A percentile compares a stretch with the other conserved stretches of the same genome.
phyloP scores from a whole-genome alignment of 1,284 basidiomycete species.

The Schizophyllum amplum region DNA sequence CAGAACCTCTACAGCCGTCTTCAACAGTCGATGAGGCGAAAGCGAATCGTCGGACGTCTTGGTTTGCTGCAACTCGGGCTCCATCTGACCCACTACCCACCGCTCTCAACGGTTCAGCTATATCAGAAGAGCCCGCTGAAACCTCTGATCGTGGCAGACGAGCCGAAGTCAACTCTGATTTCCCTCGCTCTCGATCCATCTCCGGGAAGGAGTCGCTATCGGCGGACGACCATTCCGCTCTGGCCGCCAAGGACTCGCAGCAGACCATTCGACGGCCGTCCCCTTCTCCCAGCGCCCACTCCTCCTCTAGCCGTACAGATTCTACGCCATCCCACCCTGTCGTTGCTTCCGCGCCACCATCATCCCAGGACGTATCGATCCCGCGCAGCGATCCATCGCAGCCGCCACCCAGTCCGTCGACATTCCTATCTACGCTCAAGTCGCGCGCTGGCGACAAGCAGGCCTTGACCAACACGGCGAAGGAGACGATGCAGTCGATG shows the following conservation, averaged over 20 bases:
- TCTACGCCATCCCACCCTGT: conserved; percentile 5
- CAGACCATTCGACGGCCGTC: not conserved
- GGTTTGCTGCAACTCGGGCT: conserved; percentile 4
- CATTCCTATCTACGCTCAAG: conserved; percentile 67
- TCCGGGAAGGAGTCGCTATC: not conserved
- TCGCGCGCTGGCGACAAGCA: conserved; percentile 77
- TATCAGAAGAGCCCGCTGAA: not conserved
- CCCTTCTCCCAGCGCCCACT: conserved; percentile 19
- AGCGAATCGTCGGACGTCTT: conserved; percentile 9
- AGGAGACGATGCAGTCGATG: conserved; percentile 77
- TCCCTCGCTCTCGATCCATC: not conserved
- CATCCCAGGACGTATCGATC: not conserved
- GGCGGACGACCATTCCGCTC: not conserved
- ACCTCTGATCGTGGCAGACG: not conserved
- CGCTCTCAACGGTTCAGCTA: not conserved
- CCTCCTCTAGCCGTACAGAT: conserved; percentile 8
- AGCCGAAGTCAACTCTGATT: not conserved
- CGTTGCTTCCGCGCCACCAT: not conserved
- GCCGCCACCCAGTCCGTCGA: conserved; percentile 14
- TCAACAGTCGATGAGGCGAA: conserved; percentile 1
- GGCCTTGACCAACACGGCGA: conserved; percentile 71
- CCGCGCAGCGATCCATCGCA: not conserved
- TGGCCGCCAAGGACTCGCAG: not conserved
- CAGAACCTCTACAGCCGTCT: not conserved
- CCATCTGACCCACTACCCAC: not conserved